phyloP scores from a whole-genome alignment of 2,329 filamentous ascomycete species.

The Davidsoniella neocaledoniae region DNA sequence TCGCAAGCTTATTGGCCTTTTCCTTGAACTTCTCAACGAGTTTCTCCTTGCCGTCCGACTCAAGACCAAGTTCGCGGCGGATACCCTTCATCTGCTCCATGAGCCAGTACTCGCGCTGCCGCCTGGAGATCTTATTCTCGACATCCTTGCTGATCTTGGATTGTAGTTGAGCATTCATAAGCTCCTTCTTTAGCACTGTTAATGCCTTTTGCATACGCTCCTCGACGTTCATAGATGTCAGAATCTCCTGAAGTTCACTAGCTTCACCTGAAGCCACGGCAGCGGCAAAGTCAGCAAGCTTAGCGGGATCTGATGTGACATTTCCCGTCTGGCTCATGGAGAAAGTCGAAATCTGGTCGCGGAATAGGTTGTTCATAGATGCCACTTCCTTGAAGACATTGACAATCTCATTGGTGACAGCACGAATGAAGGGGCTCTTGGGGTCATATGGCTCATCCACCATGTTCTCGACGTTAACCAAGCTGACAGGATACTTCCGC shows the following conservation, averaged over 20 bases:
- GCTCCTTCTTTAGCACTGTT: conserved; percentile 87
- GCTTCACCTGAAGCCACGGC: conserved; percentile 91
- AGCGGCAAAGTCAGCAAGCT: conserved; percentile 90
- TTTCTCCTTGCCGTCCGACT: conserved; percentile 96
- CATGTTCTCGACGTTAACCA: conserved; percentile 91
- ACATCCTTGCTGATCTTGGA: conserved; percentile 97
- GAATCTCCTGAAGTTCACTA: conserved; percentile 77
- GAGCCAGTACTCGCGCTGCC: conserved; percentile 93
- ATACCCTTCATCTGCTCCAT: conserved; percentile 99
- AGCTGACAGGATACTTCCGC: conserved; percentile 76
- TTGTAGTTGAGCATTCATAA: conserved; percentile 94
- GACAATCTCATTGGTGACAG: conserved; percentile 92
- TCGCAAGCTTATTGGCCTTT: conserved; percentile 80
- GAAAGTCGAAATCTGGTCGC: conserved; percentile 94
- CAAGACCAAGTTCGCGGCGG: conserved; percentile 81
- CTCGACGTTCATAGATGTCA: conserved; percentile 79
- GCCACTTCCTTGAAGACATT: conserved; percentile 98
- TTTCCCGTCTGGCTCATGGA: conserved; percentile 92
- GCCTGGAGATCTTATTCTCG: conserved; percentile 91
- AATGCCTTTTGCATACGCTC: conserved; percentile 83
- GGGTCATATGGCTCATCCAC: conserved; percentile 77
- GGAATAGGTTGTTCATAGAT: conserved; percentile 81
- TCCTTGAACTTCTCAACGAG: conserved; percentile 95
- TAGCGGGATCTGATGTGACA: conserved; percentile 84
- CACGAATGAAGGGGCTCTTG: conserved; percentile 75